phyloP scores from a whole-genome alignment of 345 rosid species.

The Theobroma cacao region DNA sequence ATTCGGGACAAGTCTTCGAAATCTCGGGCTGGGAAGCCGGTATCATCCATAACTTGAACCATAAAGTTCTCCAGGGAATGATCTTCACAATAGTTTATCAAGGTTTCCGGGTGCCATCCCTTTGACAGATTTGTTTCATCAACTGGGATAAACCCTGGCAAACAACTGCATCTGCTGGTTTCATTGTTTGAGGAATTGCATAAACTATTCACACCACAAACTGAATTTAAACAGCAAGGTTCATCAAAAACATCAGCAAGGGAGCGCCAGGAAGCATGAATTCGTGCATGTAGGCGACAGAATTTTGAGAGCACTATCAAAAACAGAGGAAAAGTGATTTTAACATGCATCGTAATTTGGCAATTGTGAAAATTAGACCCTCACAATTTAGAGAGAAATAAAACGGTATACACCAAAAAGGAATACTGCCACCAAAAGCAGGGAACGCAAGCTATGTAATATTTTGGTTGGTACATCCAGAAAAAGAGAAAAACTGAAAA shows the following conservation, averaged over 20 bases:
- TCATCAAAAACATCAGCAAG: slow-evolving; percentile 26
- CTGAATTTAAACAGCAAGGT: slow-evolving; percentile 16
- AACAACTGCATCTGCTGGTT: slow-evolving; percentile 20
- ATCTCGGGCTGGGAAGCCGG: slow-evolving; percentile 17
- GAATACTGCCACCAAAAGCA: no score
- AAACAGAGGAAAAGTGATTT: neutral
- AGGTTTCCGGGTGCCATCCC: slow-evolving; percentile 28
- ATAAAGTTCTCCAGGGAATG: slow-evolving; percentile 18
- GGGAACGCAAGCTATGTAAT: no score
- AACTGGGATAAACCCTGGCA: slow-evolving; percentile 26
- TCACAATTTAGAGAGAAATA: no score
- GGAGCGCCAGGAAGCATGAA: slow-evolving; percentile 22
- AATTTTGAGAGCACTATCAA: slow-evolving; percentile 1
- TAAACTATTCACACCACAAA: slow-evolving; percentile 29
- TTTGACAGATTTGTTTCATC: slow-evolving; percentile 15
- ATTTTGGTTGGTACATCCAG: no score
- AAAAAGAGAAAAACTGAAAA: no score
- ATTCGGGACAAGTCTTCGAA: slow-evolving; percentile 25
- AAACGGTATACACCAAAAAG: no score
- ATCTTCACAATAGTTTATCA: slow-evolving; percentile 24
- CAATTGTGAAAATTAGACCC: no score
- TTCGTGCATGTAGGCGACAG: slow-evolving; percentile 11
- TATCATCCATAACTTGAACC: slow-evolving; percentile 23
- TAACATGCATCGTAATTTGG: neutral
- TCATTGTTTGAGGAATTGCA: slow-evolving; percentile 24